phyloP scores from a whole-genome alignment of 495 filamentous ascomycete species.

The Tuber calosporum region DNA sequence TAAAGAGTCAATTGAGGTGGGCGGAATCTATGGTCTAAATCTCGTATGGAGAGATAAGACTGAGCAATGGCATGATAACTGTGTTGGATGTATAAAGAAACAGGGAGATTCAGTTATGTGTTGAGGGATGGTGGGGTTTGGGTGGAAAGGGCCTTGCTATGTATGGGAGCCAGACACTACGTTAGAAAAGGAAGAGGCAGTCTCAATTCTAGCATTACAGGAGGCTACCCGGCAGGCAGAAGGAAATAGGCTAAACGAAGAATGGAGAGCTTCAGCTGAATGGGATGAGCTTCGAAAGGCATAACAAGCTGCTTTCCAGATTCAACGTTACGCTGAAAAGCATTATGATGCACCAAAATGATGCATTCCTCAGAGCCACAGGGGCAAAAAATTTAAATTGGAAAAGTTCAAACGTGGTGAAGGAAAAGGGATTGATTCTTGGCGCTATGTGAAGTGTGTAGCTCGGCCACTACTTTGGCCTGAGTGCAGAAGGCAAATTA shows the following conservation, averaged over 20 bases:
- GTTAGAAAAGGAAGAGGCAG: not conserved
- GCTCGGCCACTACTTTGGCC: no score
- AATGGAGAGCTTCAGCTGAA: not conserved
- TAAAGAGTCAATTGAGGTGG: not conserved
- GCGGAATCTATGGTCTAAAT: not conserved
- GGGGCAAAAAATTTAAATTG: no score
- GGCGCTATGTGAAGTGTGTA: no score
- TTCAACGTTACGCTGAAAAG: no score
- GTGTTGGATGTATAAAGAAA: not conserved
- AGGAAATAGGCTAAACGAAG: not conserved
- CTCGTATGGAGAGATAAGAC: not conserved
- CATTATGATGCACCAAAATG: no score
- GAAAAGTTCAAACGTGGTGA: no score
- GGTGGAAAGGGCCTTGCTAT: conserved; percentile 7
- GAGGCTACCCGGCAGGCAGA: not conserved
- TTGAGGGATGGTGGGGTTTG: not conserved
- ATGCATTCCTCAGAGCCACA: no score
- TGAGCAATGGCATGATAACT: not conserved
- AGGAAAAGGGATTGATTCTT: no score
- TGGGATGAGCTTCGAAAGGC: not conserved
- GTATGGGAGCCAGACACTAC: conserved; percentile 1
- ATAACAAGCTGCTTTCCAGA: no score
- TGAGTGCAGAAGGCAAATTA: no score
- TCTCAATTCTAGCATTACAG: not conserved
- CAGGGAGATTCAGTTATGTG: not conserved